Evolutionary conservation across 371 early-diverging fungal species (phyloP).

Genomic region (Mucor mucedo): DNA sequence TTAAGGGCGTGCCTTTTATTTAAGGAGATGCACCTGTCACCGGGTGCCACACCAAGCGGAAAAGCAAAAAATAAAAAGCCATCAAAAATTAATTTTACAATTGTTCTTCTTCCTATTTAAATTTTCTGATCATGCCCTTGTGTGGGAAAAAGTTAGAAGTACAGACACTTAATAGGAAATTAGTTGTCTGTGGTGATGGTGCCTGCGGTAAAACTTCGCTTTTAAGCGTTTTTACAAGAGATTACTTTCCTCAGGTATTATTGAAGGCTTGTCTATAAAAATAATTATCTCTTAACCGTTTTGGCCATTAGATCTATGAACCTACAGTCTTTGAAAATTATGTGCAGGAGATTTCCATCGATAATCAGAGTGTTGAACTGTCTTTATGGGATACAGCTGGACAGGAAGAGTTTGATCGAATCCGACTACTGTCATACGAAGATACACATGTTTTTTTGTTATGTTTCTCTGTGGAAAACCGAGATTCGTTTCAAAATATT

Average conservation of each 20-base stretch:
- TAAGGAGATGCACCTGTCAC: no score
- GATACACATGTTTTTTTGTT: conserved; percentile 61
- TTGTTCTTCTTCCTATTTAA: conserved; percentile 1
- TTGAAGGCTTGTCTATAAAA: not conserved
- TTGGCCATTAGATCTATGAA: conserved; percentile 47
- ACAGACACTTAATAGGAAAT: conserved; percentile 10
- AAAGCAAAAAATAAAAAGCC: not conserved
- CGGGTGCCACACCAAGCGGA: no score
- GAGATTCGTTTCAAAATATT: conserved; percentile 62
- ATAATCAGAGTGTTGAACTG: conserved; percentile 79
- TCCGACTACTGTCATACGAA: conserved; percentile 57
- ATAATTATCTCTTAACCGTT: no score
- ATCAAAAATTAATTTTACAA: not conserved
- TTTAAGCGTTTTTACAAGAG: conserved; percentile 61
- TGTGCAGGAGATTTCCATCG: conserved; percentile 79
- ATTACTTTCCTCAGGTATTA: conserved; percentile 62
- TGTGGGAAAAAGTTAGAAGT: conserved; percentile 9
- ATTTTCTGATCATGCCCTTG: not conserved
- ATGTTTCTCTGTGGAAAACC: conserved; percentile 63
- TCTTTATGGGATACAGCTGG: conserved; percentile 94
- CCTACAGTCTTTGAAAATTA: conserved; percentile 91
- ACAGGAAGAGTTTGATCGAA: conserved; percentile 70
- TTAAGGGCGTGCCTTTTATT: no score
- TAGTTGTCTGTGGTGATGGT: conserved; percentile 60
- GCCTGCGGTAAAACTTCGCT: conserved; percentile 72